Conservation (phyloP, 1,284 basidiomycete genomes). For the Ceratobasidium theobromae region DNA sequence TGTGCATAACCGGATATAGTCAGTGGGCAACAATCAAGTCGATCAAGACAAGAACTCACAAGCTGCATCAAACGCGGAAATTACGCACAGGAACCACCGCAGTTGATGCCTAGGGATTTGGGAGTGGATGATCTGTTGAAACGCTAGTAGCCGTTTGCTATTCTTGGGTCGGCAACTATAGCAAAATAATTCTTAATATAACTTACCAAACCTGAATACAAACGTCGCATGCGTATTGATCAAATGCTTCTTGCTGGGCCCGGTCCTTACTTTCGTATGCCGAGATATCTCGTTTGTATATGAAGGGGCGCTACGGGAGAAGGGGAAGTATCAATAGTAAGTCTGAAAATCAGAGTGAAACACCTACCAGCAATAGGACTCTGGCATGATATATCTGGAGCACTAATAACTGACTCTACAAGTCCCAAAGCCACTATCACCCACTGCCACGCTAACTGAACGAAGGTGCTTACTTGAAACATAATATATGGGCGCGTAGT, state of each 20-base stretch:
- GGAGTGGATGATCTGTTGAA: conserved; percentile 26
- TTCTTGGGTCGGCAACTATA: not conserved
- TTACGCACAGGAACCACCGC: conserved; percentile 27
- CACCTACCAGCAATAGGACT: conserved; percentile 10
- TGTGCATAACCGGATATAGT: not conserved
- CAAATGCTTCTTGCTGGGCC: conserved; percentile 3
- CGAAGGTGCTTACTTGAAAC: conserved; percentile 15
- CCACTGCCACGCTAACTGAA: not conserved
- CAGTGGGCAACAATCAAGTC: not conserved
- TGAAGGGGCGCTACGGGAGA: conserved; percentile 6
- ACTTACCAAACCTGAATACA: conserved; percentile 29
- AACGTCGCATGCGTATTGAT: conserved; percentile 27
- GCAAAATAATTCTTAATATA: not conserved
- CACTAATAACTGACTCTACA: not conserved
- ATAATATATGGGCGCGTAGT: conserved; percentile 15
- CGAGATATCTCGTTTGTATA: conserved; percentile 19
- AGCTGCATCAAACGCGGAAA: conserved; percentile 22
- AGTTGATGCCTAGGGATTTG: conserved; percentile 21
- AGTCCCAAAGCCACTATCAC: not conserved
- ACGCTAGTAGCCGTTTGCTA: conserved; percentile 19
- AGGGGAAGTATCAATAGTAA: not conserved
- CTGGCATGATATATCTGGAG: conserved; percentile 17
- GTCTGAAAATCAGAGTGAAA: not conserved
- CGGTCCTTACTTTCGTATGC: not conserved
- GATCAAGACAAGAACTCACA: not conserved